Evolutionary conservation across 306 rosid genomes (phyloP), one percentile per base, ranked within the genome.

Genomic region (Urtica urens): DNA sequence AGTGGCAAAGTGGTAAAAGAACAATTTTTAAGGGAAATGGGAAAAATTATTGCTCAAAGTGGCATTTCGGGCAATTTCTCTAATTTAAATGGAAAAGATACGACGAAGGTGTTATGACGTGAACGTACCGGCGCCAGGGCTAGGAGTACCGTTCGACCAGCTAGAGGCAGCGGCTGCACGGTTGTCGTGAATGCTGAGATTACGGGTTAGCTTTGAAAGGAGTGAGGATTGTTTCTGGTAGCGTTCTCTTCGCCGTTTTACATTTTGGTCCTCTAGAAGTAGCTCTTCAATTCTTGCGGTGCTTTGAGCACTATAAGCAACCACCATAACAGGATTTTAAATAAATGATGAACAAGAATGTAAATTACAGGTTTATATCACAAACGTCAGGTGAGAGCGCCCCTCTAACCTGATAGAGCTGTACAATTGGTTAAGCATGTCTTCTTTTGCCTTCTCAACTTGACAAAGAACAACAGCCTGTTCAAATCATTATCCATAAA

Each of bases 381-480:
- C 1, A 60, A 46, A 55, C 46, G 43, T 19, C 41, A 43, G 17
- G 46, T 11, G 47, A 64, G 17, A 43, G 29, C 31, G 52, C 42
- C 55, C 17, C 52, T 52, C 24, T 23, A 29, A 88, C 97, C 95
- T 88, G 83, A 88, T 58, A 48, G 86, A 81, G 71, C 97, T 88
- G 67, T 88, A 88, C 68, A 88, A 75, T 61, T 84, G 97, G 70
- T 78, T 88, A 33, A 88, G 74, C 97, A 88, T 84, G 60, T 88
- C 97, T 64, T 88, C 97, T 80, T 88, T 88, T 1, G 97, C 95
- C 27, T 88, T 88, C 65, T 88, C 97, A 49, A 88, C 97, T 81
- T 84, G 97, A 66, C 84, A 88, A 62, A 88, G 95, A 44, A 88
- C 97, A 72, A 88, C 81, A 13, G 97, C 97, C 97, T 88, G 87